Conservation (phyloP, 179 eudicot species). For the Amaranthus tricolor region DNA sequence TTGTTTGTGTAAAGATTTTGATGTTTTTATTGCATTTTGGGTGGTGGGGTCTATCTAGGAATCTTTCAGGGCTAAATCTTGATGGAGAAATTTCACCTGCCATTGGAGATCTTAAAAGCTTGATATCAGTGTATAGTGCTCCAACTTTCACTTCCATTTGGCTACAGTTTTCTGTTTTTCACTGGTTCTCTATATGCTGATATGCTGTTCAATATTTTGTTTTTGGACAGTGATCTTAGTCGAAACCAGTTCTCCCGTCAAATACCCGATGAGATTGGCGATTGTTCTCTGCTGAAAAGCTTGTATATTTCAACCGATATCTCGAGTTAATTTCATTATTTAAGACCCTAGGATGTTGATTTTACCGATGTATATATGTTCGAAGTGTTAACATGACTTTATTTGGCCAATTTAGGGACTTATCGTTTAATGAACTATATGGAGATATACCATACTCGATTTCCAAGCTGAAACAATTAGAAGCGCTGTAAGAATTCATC, state of each 20-base stretch:
- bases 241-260: slow-evolving; percentile 85
- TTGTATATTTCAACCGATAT: slow-evolving; percentile 49
- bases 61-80: slow-evolving; percentile 89
- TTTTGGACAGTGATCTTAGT: slow-evolving; percentile 64
- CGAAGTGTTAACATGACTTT: not conserved
- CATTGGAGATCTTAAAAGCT: slow-evolving; percentile 65
- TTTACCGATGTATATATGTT: not conserved
- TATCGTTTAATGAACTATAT: slow-evolving; percentile 75
- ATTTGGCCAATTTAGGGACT: slow-evolving; percentile 50
- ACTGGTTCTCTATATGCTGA: not conserved
- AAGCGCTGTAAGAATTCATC: slow-evolving; percentile 57
- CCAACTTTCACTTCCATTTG: slow-evolving; percentile 4
- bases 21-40: slow-evolving; percentile 22
- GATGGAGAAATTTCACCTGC: slow-evolving; percentile 95
- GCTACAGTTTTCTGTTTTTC: not conserved
- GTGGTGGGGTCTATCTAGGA: slow-evolving; percentile 45
- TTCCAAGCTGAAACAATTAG: slow-evolving; percentile 89
- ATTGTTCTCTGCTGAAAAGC: slow-evolving; percentile 62
- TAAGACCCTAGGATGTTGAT: not conserved
- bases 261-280: slow-evolving; percentile 98
- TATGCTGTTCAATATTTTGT: not conserved
- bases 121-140: slow-evolving; percentile 52
- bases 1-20: slow-evolving; percentile 5
- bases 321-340: not conserved
- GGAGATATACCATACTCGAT: slow-evolving; percentile 95